phyloP scores from a whole-genome alignment of 2,329 filamentous ascomycete species.

The Trichothecium roseum region DNA sequence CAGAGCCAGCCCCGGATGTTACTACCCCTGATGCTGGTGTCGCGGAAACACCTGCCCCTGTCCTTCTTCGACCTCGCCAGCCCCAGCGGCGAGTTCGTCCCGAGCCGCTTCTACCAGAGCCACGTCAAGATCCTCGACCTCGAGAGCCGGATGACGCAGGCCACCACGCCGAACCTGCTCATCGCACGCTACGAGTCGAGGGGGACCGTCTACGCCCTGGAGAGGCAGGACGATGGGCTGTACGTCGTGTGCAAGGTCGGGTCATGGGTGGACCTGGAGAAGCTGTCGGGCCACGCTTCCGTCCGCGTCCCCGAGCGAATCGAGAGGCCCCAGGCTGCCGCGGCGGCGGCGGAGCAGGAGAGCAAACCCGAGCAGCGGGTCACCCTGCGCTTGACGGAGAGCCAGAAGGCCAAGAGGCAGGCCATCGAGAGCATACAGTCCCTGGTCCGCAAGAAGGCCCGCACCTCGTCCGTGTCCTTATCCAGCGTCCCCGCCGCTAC shows the following conservation, averaged over 20 bases:
- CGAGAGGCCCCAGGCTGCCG: constrained; percentile 6
- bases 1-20: constrained; percentile 43
- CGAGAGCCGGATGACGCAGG: constrained; percentile 42
- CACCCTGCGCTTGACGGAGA: constrained; percentile 25
- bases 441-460: constrained; percentile 41
- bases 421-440: constrained; percentile 56
- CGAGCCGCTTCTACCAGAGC: constrained; percentile 48
- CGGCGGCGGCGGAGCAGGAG: background rate
- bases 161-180: constrained; percentile 41
- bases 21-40: constrained; percentile 51
- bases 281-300: constrained; percentile 40
- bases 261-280: constrained; percentile 51
- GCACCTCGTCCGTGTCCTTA: constrained; percentile 30
- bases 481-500: constrained; percentile 4
- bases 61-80: constrained; percentile 48
- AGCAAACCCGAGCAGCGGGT: constrained; percentile 10
- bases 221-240: constrained; percentile 48
- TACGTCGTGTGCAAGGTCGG: constrained; percentile 62
- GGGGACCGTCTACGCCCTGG: constrained; percentile 49
- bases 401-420: constrained; percentile 42
- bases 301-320: constrained; percentile 20
- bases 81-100: constrained; percentile 38
- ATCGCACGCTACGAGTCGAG: constrained; percentile 49
- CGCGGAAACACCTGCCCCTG: constrained; percentile 49
- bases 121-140: constrained; percentile 53